Conservation (phyloP, 805 yeast species). For the Barnettozyma sp. region DNA sequence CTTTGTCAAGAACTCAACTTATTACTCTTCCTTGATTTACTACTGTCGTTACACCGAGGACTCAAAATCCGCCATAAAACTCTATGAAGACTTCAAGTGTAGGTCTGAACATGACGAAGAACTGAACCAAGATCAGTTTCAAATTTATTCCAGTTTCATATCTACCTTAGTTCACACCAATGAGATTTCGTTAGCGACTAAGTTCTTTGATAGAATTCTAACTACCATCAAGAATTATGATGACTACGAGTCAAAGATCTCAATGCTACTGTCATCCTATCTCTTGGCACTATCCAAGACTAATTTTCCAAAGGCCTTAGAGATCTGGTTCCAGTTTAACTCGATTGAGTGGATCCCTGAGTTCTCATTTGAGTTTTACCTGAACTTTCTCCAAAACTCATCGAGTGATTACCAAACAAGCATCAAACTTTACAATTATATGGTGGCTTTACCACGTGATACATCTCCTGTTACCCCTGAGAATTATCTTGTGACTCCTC, state of each 20-base stretch:
- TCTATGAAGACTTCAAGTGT: conserved; percentile 34
- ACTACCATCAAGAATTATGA: conserved; percentile 34
- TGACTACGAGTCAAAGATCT: conserved; percentile 30
- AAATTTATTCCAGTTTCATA: conserved; percentile 45
- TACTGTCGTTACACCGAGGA: conserved; percentile 35
- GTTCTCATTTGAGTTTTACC: conserved; percentile 33
- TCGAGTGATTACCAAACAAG: conserved; percentile 27
- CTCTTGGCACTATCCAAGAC: conserved; percentile 32
- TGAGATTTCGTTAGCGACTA: conserved; percentile 44
- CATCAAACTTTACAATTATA: conserved; percentile 31
- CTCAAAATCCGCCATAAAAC: conserved; percentile 30
- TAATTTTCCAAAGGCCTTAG: conserved; percentile 29
- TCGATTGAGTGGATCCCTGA: conserved; percentile 35
- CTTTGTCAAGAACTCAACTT: conserved; percentile 25
- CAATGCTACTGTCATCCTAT: conserved; percentile 38
- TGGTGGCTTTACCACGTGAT: conserved; percentile 29
- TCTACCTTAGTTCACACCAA: conserved; percentile 46
- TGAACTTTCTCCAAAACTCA: conserved; percentile 29
- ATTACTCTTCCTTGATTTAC: conserved; percentile 35
- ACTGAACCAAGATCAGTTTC: conserved; percentile 34
- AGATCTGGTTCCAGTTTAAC: conserved; percentile 31
- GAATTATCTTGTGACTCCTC: conserved; percentile 17
- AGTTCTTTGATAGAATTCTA: conserved; percentile 49
- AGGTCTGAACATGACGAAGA: conserved; percentile 10
- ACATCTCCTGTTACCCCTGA: conserved; percentile 1